phyloP scores from a whole-genome alignment of 352 stramenopile species.

The Thalassiosira exigua region DNA sequence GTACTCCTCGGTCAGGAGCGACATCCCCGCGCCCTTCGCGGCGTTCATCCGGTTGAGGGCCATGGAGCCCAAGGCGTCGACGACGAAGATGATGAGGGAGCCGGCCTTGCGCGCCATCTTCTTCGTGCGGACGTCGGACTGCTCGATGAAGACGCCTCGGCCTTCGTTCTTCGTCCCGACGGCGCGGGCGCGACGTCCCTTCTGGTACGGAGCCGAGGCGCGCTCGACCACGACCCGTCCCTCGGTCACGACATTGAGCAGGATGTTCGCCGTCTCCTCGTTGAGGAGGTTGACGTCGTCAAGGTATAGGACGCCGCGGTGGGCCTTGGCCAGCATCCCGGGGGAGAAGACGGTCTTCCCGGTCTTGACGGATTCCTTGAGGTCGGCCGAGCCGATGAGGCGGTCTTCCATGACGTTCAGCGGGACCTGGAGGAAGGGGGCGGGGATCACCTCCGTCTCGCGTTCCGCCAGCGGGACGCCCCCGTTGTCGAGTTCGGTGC shows the following conservation, averaged over 20 bases:
- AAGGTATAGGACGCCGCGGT: conserved; percentile 74
- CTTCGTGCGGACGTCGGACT: conserved; percentile 77
- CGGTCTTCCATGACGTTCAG: conserved; percentile 83
- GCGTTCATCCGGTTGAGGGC: conserved; percentile 84
- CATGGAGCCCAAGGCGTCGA: conserved; percentile 83
- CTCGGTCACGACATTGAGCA: conserved; percentile 77
- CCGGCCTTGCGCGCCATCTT: conserved; percentile 80
- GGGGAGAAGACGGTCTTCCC: conserved; percentile 78
- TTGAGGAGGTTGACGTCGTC: conserved; percentile 84
- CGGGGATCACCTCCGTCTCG: conserved; percentile 86
- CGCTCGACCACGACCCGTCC: conserved; percentile 79
- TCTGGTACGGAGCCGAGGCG: conserved; percentile 81
- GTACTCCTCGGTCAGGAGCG: conserved; percentile 61
- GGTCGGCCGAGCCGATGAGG: conserved; percentile 65
- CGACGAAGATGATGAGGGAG: conserved; percentile 82
- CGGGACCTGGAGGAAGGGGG: conserved; percentile 80
- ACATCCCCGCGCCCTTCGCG: conserved; percentile 78
- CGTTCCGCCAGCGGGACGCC: no score
- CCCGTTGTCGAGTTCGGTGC: conserved; percentile 71
- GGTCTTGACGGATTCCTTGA: conserved; percentile 67
- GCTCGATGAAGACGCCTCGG: conserved; percentile 67
- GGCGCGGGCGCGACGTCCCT: conserved; percentile 45
- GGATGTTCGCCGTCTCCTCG: conserved; percentile 72
- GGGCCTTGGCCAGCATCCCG: conserved; percentile 75
- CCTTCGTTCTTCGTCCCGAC: conserved; percentile 42